Evolutionary conservation across 371 early-diverging fungal genomes (phyloP), one percentile per base, ranked within the genome.

Genomic region (Syncephalastrum monosporum): DNA sequence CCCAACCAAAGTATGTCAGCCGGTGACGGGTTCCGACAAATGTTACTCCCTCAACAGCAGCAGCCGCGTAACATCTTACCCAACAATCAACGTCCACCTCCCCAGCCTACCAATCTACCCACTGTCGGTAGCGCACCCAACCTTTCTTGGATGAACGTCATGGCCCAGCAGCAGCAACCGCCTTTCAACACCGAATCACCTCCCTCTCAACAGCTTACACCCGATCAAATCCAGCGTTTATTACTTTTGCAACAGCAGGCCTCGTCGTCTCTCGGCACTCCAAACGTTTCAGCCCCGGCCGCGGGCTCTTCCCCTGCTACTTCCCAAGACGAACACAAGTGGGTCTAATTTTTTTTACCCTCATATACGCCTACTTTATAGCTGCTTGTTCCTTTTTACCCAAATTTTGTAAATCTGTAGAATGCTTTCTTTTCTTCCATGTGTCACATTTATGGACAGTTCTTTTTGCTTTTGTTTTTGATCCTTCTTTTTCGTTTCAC

Each of bases 111-210:
- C 13, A 44, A 45, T 54, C 47, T 60, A 15, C 57, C 60, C 1
- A 58, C 66, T 1, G 65, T 59, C 4, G 61, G 61, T 10, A 65
- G 66, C 49, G 66, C 66, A 5, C 66, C 66, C 24, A 60, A 55
- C n/a, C 38, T 65, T 4, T 65, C 66, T 23, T 61, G 57, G 58
- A 60, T 65, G 61, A 61, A 61, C 17, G 58, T 65, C 59, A 50
- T 65, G 49, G 50, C 44, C 23, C 43, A 43, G 12, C 54, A 61
- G 51, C 38, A 17, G 12, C 56, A 44, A 50, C 21, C 25, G 15
- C 38, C 10, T 24, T 44, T 27, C 48, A 45, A 44, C 17, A 45
- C 42, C 38, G 42, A 45, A n/a, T 42, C 51, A 29, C 19, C 55
- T 5, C 44, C 61, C 14, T 55, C 66, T 2, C 42, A 57, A 33